Conservation (phyloP, 179 eudicot species). For the Carnegiea gigantea region DNA sequence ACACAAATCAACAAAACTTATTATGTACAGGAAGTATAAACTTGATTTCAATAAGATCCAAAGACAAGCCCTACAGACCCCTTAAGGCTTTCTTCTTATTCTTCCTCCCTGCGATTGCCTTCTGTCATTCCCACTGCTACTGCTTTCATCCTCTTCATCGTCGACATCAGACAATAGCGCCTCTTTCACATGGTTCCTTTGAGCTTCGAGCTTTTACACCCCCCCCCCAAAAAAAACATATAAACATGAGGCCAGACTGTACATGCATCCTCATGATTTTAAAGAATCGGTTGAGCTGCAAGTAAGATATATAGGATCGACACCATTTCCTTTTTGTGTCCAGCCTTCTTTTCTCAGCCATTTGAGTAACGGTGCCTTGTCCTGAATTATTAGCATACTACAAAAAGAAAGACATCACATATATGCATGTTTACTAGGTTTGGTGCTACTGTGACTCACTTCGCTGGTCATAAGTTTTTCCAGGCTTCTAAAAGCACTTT, state of each 20-base stretch:
- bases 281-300: too few species aligned
- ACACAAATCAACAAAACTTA: too few species aligned
- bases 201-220: neutral
- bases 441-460: neutral
- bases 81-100: neutral
- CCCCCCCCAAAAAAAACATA: neutral
- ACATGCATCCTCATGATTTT: too few species aligned
- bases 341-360: constrained; percentile 1
- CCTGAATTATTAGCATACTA: constrained; percentile 5
- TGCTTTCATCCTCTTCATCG: neutral
- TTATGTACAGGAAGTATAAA: too few species aligned
- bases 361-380: constrained; percentile 19
- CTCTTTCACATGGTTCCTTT: neutral
- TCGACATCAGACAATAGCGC: neutral
- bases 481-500: neutral
- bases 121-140: neutral
- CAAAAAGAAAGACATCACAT: neutral
- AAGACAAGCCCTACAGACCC: neutral
- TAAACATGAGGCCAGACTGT: neutral
- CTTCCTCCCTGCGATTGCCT: neutral
- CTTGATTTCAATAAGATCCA: neutral
- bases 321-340: neutral
- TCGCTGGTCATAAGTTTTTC: neutral
- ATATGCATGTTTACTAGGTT: neutral
- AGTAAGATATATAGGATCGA: too few species aligned